phyloP scores from a whole-genome alignment of 179 eudicot species.

The Beta lomatogona region DNA sequence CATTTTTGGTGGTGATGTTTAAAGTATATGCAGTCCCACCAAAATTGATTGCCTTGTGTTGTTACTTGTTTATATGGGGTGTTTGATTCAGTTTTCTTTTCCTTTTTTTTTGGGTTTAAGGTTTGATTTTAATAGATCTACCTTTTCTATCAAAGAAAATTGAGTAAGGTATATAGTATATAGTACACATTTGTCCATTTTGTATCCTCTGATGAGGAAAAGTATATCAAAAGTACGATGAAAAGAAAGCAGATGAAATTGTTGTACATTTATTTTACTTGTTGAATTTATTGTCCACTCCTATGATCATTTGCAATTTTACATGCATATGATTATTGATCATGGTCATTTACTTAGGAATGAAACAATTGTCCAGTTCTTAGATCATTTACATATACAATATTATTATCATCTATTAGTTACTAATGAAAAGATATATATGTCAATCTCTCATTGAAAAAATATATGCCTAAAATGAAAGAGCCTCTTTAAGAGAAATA shows the following conservation, averaged over 20 bases:
- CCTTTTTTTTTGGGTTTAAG: not conserved
- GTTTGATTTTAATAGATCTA: slow-evolving; percentile 9
- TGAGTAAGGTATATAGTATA: slow-evolving; percentile 26
- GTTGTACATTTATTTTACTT: not conserved
- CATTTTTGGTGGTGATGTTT: slow-evolving; percentile 28
- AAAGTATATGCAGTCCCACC: slow-evolving; percentile 27
- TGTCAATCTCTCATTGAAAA: too few species aligned
- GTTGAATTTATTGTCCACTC: not conserved
- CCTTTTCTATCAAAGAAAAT: slow-evolving; percentile 30
- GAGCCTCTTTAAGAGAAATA: too few species aligned
- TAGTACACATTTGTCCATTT: not conserved
- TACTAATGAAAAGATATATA: too few species aligned
- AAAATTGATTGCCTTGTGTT: slow-evolving; percentile 19
- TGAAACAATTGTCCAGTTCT: too few species aligned
- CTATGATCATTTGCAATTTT: not conserved
- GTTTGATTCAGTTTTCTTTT: slow-evolving; percentile 6
- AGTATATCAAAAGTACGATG: slow-evolving; percentile 11
- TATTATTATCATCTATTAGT: too few species aligned
- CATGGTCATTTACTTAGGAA: too few species aligned
- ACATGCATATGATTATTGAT: too few species aligned
- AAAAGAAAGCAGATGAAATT: slow-evolving; percentile 8
- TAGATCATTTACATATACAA: too few species aligned
- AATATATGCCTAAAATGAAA: too few species aligned
- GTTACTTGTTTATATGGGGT: slow-evolving; percentile 1
- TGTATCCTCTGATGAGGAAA: slow-evolving; percentile 25